Percentiles rank a stretch among this genome's conserved stretches.
phyloP scores from a whole-genome alignment of 2,329 filamentous ascomycete species.

The Mycosphaerella sp. region DNA sequence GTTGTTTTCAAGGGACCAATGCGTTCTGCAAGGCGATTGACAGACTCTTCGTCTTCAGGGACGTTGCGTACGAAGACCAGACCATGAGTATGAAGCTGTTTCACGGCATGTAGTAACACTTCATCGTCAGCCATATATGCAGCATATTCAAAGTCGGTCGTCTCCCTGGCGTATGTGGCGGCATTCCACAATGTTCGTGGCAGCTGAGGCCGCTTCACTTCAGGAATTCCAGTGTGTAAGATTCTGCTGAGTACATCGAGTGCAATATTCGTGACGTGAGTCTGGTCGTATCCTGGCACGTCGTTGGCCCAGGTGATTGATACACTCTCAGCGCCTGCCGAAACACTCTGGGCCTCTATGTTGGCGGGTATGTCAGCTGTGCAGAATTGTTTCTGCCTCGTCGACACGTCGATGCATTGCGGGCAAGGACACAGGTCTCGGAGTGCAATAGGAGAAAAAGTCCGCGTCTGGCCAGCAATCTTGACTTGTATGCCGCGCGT shows the following conservation, averaged over 20 bases:
- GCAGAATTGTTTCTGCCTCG: conserved; percentile 59
- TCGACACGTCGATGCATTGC: conserved; percentile 53
- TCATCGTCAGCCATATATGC: conserved; percentile 61
- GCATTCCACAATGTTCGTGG: conserved; percentile 39
- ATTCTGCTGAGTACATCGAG: conserved; percentile 3
- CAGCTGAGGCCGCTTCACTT: background rate
- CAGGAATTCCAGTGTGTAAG: background rate
- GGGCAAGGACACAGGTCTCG: conserved; percentile 55
- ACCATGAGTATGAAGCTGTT: conserved; percentile 59
- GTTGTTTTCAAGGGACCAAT: conserved; percentile 78
- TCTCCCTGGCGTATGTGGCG: conserved; percentile 42
- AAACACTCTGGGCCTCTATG: conserved; percentile 39
- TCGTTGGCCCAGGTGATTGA: conserved; percentile 57
- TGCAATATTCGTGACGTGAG: conserved; percentile 39
- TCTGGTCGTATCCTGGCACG: conserved; percentile 39
- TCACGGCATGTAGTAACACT: conserved; percentile 56
- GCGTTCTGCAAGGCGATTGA: conserved; percentile 61
- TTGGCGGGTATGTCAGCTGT: conserved; percentile 56
- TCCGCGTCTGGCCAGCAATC: conserved; percentile 1
- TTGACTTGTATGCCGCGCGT: background rate
- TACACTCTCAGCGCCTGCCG: conserved; percentile 26
- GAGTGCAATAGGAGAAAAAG: conserved; percentile 35
- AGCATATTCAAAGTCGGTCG: conserved; percentile 59
- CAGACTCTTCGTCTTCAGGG: conserved; percentile 49
- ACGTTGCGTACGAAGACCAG: conserved; percentile 71